Base-by-base conservation (phyloP, 2,329 filamentous ascomycete species). In the Coniochaeta sp. region DNA sequence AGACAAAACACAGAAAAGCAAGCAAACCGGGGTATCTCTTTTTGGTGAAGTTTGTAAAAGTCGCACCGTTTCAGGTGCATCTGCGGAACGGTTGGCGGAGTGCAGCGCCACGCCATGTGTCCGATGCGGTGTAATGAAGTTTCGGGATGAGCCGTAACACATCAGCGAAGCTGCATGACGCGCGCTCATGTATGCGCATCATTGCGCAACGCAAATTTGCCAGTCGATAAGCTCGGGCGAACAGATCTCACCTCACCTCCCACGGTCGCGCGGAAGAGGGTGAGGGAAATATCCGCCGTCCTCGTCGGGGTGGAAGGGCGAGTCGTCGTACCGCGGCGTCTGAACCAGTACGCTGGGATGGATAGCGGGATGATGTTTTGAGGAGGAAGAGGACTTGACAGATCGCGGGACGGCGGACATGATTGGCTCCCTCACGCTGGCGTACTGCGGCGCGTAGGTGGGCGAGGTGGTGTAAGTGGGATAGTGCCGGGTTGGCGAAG, bases 401-500 rank as follows among this genome's bases (percentile, higher is more conserved):
- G 57, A 51, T 26, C 58, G 56, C 28, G 57, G 59, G 1, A 56
- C 45, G 33, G 52, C 30, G 28, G 50, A 52, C 38, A 52, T 38
- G 50, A 42, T 26, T n/a, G 59, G 55, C 51, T 58, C 56, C 14
- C 55, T 56, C 31, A 54, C 1, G 54, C 55, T 58, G 4, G 48
- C 46, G 24, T 52, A 42, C 2, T 51, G 14, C 18, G 56, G 38
- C 12, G 55, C 22, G 32, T 53, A 50, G 50, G 49, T 46, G 9
- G 55, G 50, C 18, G 48, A 38, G 38, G 52, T 45, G 20, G 50
- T 48, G 35, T 52, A 53, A 14, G 38, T 27, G 50, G 14, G 27
- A 31, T 20, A 28, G 18, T 48, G 42, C 27, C 45, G 51, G 14
- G 46, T 47, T 14, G 50, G 16, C 4, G 40, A 50, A 1, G 48